Evolutionary conservation across 805 yeast species (phyloP).

Genomic region (Candida awuae): DNA sequence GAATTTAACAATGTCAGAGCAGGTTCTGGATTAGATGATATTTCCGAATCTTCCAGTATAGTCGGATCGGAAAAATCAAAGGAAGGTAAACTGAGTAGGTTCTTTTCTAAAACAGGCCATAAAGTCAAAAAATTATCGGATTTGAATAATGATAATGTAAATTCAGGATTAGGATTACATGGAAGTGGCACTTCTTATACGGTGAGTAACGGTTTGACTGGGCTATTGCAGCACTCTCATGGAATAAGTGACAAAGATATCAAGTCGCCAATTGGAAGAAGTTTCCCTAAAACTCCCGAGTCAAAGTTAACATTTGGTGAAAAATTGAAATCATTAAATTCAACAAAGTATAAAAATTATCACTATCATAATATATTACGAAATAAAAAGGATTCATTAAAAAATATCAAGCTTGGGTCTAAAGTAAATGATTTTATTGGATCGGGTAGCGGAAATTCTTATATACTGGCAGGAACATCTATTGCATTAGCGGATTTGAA

Average conservation of each 20-base stretch:
- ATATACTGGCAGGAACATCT: slow-evolving; percentile 5
- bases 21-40: slow-evolving; percentile 9
- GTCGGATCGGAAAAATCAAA: slow-evolving; percentile 6
- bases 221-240: slow-evolving; percentile 4
- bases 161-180: slow-evolving; percentile 6
- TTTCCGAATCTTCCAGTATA: slow-evolving; percentile 4
- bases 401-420: slow-evolving; percentile 6
- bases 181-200: background rate
- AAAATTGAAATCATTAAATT: slow-evolving; percentile 9
- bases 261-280: slow-evolving; percentile 25
- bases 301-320: slow-evolving; percentile 19
- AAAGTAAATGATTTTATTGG: slow-evolving; percentile 4
- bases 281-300: slow-evolving; percentile 23
- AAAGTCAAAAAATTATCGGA: slow-evolving; percentile 10
- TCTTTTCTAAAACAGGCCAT: slow-evolving; percentile 6
- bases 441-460: background rate
- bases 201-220: background rate
- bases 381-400: slow-evolving; percentile 21
- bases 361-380: slow-evolving; percentile 23
- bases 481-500: slow-evolving; percentile 5
- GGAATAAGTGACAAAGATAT: slow-evolving; percentile 15
- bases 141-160: slow-evolving; percentile 1
- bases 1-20: slow-evolving; percentile 28
- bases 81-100: slow-evolving; percentile 4
- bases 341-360: slow-evolving; percentile 25